Percentiles rank a stretch among this genome's conserved stretches.
These are phyloP conservation scores for Mallotus japonicus DNA, from an alignment of 441 rosid species.

Conservation along the genomic window DNA sequence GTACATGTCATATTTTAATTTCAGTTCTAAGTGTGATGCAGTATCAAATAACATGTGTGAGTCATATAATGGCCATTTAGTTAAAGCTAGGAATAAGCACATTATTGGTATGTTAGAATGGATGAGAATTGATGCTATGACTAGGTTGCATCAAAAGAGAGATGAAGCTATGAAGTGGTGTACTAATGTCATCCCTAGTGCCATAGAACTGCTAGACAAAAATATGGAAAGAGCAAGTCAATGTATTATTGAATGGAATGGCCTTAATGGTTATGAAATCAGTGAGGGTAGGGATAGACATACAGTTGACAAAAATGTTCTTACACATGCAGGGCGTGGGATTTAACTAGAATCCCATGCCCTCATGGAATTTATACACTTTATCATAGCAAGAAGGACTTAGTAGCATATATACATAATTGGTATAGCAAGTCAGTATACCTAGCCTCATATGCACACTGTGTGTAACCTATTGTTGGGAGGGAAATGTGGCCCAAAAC, in stretches of 20 bases:
- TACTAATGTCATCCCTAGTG: background rate
- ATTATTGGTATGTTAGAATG: background rate
- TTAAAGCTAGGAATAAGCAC: background rate
- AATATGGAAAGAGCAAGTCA: background rate
- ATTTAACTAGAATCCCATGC: background rate
- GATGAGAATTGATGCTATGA: background rate
- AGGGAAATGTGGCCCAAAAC: background rate
- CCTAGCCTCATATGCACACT: background rate
- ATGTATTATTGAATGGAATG: background rate
- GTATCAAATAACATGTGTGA: background rate
- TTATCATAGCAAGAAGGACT: rapidly evolving
- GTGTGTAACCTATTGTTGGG: background rate
- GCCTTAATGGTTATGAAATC: background rate
- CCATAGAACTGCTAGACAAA: too few relatives aligned
- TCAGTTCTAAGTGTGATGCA: background rate
- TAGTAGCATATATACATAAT: background rate
- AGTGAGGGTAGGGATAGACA: background rate
- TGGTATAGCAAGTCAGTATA: background rate
- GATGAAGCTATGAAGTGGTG: background rate
- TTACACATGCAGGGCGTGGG: background rate
- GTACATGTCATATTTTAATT: background rate
- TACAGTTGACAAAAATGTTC: rapidly evolving
- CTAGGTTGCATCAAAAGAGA: background rate
- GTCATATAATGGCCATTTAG: background rate
- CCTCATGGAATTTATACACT: background rate